Percentiles rank a stretch among this genome's conserved stretches.
Evolutionary conservation across 768 basidiomycete species (phyloP).

Genomic region (Brasilioporus rufonigricans): DNA sequence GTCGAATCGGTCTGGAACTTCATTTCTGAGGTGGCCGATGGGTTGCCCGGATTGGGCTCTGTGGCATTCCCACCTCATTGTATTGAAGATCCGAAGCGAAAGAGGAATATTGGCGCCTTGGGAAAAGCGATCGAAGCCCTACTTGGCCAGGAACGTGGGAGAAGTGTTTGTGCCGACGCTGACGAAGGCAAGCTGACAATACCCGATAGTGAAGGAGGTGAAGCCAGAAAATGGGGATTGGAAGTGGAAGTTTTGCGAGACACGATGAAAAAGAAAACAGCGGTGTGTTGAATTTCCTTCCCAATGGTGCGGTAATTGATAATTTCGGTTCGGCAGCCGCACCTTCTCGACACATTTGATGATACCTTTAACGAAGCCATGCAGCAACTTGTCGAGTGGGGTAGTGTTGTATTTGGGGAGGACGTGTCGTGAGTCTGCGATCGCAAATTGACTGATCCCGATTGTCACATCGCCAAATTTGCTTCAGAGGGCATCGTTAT

Average conservation of each 20-base stretch:
- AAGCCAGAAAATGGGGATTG: constrained; percentile 77
- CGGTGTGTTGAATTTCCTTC: constrained; percentile 39
- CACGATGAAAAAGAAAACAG: constrained; percentile 53
- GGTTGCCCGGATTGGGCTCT: constrained; percentile 74
- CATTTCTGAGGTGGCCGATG: constrained; percentile 52
- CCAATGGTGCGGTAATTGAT: constrained; percentile 15
- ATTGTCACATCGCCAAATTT: constrained; percentile 21
- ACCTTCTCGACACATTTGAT: constrained; percentile 57
- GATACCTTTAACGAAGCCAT: constrained; percentile 80
- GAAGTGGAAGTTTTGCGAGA: constrained; percentile 58
- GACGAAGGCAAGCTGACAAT: constrained; percentile 21
- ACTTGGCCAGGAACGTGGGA: constrained; percentile 62
- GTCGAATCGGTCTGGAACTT: constrained; percentile 45
- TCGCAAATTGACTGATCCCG: constrained; percentile 22
- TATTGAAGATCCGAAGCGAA: constrained; percentile 73
- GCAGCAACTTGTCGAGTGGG: constrained; percentile 71
- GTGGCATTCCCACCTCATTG: constrained; percentile 76
- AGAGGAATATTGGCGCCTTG: constrained; percentile 67
- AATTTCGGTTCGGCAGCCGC: constrained; percentile 41
- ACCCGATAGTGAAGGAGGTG: constrained; percentile 54
- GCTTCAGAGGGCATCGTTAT: constrained; percentile 64
- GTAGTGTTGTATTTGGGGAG: constrained; percentile 64
- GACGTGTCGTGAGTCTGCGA: constrained; percentile 56
- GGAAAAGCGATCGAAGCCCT: constrained; percentile 69
- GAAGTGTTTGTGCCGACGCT: constrained; percentile 60